Evolutionary conservation across 2,329 filamentous ascomycete genomes (phyloP).

Genomic region (Gyromitra esculenta): DNA sequence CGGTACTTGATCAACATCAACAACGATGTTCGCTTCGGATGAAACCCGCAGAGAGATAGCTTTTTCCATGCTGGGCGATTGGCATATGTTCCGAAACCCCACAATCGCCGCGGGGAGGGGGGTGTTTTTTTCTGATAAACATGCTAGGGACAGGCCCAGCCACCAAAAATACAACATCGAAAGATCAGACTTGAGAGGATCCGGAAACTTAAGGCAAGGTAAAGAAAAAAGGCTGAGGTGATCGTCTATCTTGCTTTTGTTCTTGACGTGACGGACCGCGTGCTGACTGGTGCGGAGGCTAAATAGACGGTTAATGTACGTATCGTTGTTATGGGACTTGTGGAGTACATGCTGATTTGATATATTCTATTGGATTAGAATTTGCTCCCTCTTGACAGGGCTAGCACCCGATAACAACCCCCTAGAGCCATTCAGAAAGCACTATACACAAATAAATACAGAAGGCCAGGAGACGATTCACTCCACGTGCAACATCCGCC

Average conservation of each 20-base stretch:
- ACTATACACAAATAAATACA: slow-evolving; percentile 42
- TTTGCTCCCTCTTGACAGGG: slow-evolving; percentile 27
- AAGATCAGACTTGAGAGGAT: slow-evolving; percentile 29
- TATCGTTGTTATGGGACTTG: slow-evolving; percentile 32
- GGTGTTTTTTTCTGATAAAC: slow-evolving; percentile 32
- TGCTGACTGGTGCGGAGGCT: slow-evolving; percentile 43
- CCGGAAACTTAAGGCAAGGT: not conserved
- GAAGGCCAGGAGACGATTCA: slow-evolving; percentile 38
- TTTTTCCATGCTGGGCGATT: slow-evolving; percentile 37
- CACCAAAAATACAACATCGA: slow-evolving; percentile 20
- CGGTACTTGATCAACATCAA: slow-evolving; percentile 36
- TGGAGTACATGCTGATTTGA: slow-evolving; percentile 46
- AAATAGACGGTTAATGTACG: slow-evolving; percentile 50
- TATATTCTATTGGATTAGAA: slow-evolving; percentile 49
- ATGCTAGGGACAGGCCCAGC: slow-evolving; percentile 30
- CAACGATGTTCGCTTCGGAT: slow-evolving; percentile 46
- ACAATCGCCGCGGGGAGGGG: slow-evolving; percentile 41
- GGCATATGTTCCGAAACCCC: slow-evolving; percentile 51
- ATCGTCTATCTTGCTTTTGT: slow-evolving; percentile 43
- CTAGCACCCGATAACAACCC: slow-evolving; percentile 42
- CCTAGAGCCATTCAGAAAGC: slow-evolving; percentile 37
- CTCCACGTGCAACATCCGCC: slow-evolving; percentile 38
- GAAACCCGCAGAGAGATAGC: slow-evolving; percentile 47
- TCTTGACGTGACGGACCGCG: slow-evolving; percentile 4
- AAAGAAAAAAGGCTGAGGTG: slow-evolving; percentile 34